Percentiles rank a stretch among this genome's conserved stretches.
These are phyloP conservation scores for Aspergillus caelatus DNA, from an alignment of 2,329 filamentous ascomycete species.

Conservation along the genomic window DNA sequence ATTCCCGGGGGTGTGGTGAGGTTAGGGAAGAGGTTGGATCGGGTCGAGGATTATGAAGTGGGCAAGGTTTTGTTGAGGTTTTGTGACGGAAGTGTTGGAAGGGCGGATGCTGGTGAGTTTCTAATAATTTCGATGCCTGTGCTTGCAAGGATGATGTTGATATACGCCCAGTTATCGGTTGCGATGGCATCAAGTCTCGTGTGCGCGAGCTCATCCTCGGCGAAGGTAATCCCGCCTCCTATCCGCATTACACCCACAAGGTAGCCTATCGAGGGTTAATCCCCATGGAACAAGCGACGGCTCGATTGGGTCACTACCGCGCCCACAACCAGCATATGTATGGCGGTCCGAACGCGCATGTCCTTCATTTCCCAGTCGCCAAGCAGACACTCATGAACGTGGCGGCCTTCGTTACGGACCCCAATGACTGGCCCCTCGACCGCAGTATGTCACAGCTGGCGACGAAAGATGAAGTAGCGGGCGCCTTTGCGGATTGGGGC, in stretches of 20 bases:
- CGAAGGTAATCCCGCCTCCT: conserved; percentile 45
- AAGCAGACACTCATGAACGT: conserved; percentile 26
- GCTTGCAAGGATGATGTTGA: no score
- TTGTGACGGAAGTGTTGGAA: conserved; percentile 47
- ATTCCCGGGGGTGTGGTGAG: conserved; percentile 41
- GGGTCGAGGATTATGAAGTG: conserved; percentile 28
- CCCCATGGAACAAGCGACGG: conserved; percentile 58
- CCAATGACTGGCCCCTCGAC: conserved; percentile 20
- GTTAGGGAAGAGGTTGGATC: conserved; percentile 40
- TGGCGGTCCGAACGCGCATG: conserved; percentile 59
- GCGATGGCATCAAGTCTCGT: conserved; percentile 66
- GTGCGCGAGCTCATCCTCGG: conserved; percentile 58
- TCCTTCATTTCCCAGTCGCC: conserved; percentile 56
- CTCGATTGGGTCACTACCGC: conserved; percentile 53
- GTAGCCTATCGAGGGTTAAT: conserved; percentile 66
- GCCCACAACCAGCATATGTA: conserved; percentile 58
- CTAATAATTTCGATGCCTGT: no score
- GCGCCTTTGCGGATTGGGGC: conserved; percentile 11
- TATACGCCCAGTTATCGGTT: conserved; percentile 50
- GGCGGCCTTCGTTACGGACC: conserved; percentile 27
- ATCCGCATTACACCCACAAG: conserved; percentile 58
- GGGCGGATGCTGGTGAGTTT: conserved; percentile 41
- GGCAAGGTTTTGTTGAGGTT: conserved; percentile 41
- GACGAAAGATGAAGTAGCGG: conserved; percentile 14
- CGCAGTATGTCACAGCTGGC: conserved; percentile 20